Evolutionary conservation across 2,329 filamentous ascomycete genomes (phyloP).

Genomic region (Lachnellula willkommii): DNA sequence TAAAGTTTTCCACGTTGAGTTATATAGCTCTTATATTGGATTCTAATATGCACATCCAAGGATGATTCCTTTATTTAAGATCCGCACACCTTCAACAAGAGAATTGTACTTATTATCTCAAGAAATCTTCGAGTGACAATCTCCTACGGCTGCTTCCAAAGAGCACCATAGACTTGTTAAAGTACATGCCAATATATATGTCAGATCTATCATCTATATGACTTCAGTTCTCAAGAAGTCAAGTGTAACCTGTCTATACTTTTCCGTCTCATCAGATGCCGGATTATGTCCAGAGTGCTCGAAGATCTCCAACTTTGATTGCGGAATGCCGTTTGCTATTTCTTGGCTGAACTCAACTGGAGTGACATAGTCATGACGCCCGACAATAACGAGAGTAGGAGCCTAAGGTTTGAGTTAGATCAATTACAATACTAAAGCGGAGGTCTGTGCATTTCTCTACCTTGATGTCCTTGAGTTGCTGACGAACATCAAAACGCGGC

Average conservation of each 20-base stretch:
- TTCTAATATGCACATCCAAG: too few species aligned
- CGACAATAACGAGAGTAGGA: background rate
- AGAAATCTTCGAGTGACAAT: too few species aligned
- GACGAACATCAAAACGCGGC: constrained; percentile 3
- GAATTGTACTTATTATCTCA: too few species aligned
- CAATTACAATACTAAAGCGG: background rate
- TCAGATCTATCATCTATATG: background rate
- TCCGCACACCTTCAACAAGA: too few species aligned
- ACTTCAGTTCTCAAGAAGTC: background rate
- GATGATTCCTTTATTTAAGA: too few species aligned
- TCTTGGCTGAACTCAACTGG: background rate
- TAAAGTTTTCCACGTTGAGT: too few species aligned
- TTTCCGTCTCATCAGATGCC: background rate
- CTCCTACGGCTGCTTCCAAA: too few species aligned
- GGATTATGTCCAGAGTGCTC: constrained; percentile 4
- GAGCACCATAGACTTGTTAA: too few species aligned
- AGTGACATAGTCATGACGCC: constrained; percentile 2
- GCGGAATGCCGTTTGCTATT: constrained; percentile 2
- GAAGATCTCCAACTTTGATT: background rate
- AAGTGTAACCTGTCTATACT: background rate
- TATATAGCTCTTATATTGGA: too few species aligned
- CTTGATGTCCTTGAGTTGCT: background rate
- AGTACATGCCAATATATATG: too few species aligned
- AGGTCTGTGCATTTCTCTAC: background rate
- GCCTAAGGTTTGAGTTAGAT: background rate